These are phyloP conservation scores for Chamaecyparis obtusa DNA, from an alignment of 75 land plant species.

Conservation along the genomic window DNA sequence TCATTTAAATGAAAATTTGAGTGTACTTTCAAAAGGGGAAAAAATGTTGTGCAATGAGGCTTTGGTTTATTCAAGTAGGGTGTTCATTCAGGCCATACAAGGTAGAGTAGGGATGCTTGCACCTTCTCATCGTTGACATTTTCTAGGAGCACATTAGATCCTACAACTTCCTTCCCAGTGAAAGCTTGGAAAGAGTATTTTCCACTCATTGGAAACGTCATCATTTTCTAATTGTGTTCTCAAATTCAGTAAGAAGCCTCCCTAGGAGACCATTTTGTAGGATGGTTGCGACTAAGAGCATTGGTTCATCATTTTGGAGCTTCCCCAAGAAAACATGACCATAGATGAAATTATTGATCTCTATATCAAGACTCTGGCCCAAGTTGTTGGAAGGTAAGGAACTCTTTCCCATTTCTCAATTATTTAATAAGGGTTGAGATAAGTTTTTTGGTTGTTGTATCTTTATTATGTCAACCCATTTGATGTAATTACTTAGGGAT, in stretches of 20 bases:
- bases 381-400: slow-evolving; percentile 40
- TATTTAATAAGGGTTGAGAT: background rate
- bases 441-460: background rate
- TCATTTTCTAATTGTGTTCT: background rate
- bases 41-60: background rate
- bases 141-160: background rate
- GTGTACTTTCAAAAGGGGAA: too few relatives aligned
- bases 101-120: background rate
- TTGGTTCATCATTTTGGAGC: slow-evolving; percentile 49
- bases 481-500: too few relatives aligned
- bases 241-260: background rate
- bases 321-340: slow-evolving; percentile 35
- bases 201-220: background rate
- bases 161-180: background rate
- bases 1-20: too few relatives aligned
- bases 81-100: background rate
- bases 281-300: slow-evolving; percentile 59
- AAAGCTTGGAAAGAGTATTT: background rate
- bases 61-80: background rate
- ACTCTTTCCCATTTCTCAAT: background rate
- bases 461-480: background rate
- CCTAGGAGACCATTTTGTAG: slow-evolving; percentile 40
- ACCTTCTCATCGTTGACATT: background rate
- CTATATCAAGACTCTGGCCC: slow-evolving; percentile 49
- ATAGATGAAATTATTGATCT: slow-evolving; percentile 47